Percentiles rank a stretch among this genome's conserved stretches.
phyloP scores from a whole-genome alignment of 345 rosid species.

The Viola odorata region DNA sequence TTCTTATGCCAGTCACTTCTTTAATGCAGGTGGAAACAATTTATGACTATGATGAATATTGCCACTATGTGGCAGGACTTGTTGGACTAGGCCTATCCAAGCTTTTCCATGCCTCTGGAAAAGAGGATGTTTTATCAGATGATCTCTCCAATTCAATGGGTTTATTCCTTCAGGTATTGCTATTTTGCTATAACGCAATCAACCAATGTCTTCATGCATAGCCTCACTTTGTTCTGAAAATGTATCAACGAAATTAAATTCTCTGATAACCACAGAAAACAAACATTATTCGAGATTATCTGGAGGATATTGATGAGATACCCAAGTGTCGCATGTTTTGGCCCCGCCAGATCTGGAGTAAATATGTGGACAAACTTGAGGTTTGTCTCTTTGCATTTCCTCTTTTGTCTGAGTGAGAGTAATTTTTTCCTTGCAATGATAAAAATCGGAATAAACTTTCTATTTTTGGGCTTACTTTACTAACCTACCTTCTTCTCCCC shows the following conservation, averaged over 20 bases:
- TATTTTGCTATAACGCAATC: conserved; percentile 3
- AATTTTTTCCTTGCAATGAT: too few relatives aligned
- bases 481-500: not conserved
- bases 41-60: conserved; percentile 91
- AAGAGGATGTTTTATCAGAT: conserved; percentile 72
- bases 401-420: too few relatives aligned
- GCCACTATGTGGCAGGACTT: conserved; percentile 97
- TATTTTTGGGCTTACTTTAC: too few relatives aligned
- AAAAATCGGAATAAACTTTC: too few relatives aligned
- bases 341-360: conserved; percentile 91
- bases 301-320: conserved; percentile 95
- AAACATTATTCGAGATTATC: conserved; percentile 92
- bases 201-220: conserved; percentile 1
- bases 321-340: conserved; percentile 98
- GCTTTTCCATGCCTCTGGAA: conserved; percentile 78
- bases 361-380: conserved; percentile 91
- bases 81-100: conserved; percentile 96
- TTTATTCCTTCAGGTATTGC: conserved; percentile 84
- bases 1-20: not conserved
- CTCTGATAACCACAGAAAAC: conserved; percentile 54
- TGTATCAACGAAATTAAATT: not conserved
- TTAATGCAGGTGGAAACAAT: conserved; percentile 75
- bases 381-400: conserved; percentile 24
- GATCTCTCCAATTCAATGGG: conserved; percentile 91
- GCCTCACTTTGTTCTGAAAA: conserved; percentile 9